These are phyloP conservation scores for Paecilomyces niveus DNA, from an alignment of 2,329 filamentous ascomycete genomes.

Conservation along the genomic window DNA sequence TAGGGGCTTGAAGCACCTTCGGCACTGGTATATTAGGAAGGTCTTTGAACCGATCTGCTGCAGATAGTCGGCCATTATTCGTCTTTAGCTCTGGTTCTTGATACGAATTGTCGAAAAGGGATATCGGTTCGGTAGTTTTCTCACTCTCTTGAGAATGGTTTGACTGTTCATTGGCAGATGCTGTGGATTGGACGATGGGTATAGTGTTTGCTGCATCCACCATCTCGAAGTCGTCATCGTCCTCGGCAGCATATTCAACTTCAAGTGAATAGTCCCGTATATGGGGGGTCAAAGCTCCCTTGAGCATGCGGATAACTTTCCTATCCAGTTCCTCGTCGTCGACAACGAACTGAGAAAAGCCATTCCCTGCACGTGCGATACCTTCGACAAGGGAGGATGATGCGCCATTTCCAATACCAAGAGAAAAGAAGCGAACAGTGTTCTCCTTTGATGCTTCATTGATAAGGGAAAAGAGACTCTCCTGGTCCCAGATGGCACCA, in stretches of 20 bases:
- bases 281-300: conserved; percentile 61
- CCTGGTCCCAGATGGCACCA: conserved; percentile 47
- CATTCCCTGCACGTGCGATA: conserved; percentile 51
- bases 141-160: conserved; percentile 9
- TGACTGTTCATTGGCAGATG: conserved; percentile 6
- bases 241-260: conserved; percentile 47
- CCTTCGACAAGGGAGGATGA: conserved; percentile 54
- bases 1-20: conserved; percentile 57
- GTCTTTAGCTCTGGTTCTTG: conserved; percentile 36
- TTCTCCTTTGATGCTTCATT: conserved; percentile 35
- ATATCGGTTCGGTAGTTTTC: conserved; percentile 41
- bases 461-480: conserved; percentile 42
- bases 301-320: conserved; percentile 68
- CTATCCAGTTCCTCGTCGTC: conserved; percentile 59
- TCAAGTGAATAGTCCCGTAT: conserved; percentile 58
- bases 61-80: conserved; percentile 9
- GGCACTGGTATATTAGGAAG: conserved; percentile 50
- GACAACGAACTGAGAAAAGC: conserved; percentile 56
- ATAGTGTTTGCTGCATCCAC: conserved; percentile 46
- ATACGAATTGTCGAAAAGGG: conserved; percentile 50
- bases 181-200: background rate
- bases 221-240: conserved; percentile 54
- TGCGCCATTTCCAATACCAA: conserved; percentile 47
- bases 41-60: conserved; percentile 35
- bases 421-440: conserved; percentile 49